Conservation (phyloP, 352 stramenopile genomes). For the Phytopythium litorale region DNA sequence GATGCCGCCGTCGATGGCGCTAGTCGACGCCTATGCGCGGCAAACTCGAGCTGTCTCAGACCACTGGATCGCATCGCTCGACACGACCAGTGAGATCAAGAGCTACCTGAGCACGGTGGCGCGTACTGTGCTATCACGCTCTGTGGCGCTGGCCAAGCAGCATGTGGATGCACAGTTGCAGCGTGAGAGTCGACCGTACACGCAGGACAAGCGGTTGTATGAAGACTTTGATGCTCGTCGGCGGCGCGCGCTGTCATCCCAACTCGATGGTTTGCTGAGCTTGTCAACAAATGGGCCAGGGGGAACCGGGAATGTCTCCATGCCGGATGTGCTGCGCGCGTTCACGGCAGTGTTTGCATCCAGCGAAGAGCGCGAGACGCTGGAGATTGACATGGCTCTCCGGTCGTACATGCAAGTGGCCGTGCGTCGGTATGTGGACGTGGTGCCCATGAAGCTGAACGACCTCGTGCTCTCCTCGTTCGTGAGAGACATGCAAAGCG, state of each 20-base stretch:
- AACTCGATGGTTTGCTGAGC: slow-evolving; percentile 12
- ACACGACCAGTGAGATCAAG: slow-evolving; percentile 10
- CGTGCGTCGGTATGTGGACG: slow-evolving; percentile 26
- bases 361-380: slow-evolving; percentile 27
- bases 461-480: slow-evolving; percentile 23
- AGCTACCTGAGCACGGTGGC: slow-evolving; percentile 17
- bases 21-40: slow-evolving; percentile 21
- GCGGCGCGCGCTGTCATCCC: slow-evolving; percentile 11
- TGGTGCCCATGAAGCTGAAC: slow-evolving; percentile 39
- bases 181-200: slow-evolving; percentile 33
- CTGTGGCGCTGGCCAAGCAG: slow-evolving; percentile 8
- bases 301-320: slow-evolving; percentile 3
- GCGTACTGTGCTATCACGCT: slow-evolving; percentile 5
- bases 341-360: slow-evolving; percentile 13
- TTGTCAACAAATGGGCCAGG: slow-evolving; percentile 4
- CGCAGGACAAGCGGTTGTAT: slow-evolving; percentile 27
- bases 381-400: slow-evolving; percentile 35
- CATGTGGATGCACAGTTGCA: slow-evolving; percentile 18
- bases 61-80: slow-evolving; percentile 13
- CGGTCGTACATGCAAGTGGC: slow-evolving; percentile 31
- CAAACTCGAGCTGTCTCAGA: slow-evolving; percentile 19
- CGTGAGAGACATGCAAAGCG: slow-evolving; percentile 22
- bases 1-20: slow-evolving; percentile 18
- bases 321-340: slow-evolving; percentile 1
- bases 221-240: slow-evolving; percentile 21